phyloP scores from a whole-genome alignment of 805 yeast genomes.

The Wickerhamiella hasegawae region DNA sequence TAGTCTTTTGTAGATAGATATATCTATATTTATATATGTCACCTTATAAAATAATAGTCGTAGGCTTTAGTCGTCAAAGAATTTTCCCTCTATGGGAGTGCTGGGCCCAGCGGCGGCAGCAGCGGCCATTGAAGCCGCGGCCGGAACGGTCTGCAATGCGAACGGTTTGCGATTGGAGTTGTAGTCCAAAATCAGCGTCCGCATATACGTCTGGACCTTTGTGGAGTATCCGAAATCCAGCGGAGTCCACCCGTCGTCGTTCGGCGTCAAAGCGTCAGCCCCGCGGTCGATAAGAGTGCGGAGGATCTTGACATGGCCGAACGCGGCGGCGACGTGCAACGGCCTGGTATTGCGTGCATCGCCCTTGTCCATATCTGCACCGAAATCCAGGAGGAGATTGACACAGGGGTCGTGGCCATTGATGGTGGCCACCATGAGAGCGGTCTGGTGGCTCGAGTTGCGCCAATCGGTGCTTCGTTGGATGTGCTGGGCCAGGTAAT shows the following conservation, averaged over 20 bases:
- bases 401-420: slow-evolving; percentile 48
- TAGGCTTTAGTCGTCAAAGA: not conserved
- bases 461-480: slow-evolving; percentile 41
- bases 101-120: not conserved
- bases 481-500: slow-evolving; percentile 51
- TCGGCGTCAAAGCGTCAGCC: slow-evolving; percentile 33
- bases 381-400: slow-evolving; percentile 48
- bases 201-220: slow-evolving; percentile 32
- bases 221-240: slow-evolving; percentile 40
- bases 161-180: not conserved
- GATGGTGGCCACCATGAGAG: slow-evolving; percentile 49
- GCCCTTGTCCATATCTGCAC: slow-evolving; percentile 58
- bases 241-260: slow-evolving; percentile 51
- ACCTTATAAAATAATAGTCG: not conserved
- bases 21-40: not conserved
- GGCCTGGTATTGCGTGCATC: slow-evolving; percentile 72
- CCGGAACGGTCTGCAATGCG: too few species aligned
- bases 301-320: slow-evolving; percentile 44
- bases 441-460: slow-evolving; percentile 30
- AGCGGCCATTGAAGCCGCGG: too few species aligned
- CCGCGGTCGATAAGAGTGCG: slow-evolving; percentile 34
- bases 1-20: slow-evolving; percentile 15
- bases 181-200: slow-evolving; percentile 11
- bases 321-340: slow-evolving; percentile 65
- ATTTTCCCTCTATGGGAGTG: not conserved